Conservation (phyloP, 129 eudicot genomes). For the Gnaphalium uliginosum region DNA sequence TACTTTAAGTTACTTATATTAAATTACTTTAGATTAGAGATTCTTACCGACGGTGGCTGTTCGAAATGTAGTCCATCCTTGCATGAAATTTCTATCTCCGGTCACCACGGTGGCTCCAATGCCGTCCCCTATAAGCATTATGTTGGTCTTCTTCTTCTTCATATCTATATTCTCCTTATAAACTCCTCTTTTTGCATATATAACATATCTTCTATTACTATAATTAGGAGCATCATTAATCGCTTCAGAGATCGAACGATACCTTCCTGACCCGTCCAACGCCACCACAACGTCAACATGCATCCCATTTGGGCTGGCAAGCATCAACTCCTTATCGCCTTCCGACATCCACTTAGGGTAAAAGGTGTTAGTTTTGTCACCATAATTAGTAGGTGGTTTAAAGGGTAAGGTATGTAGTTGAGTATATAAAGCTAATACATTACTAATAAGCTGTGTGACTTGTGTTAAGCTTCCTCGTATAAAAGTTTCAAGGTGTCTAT, state of each 20-base stretch:
- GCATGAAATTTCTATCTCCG: constrained; percentile 78
- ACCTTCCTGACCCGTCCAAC: constrained; percentile 71
- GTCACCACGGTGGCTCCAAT: constrained; percentile 76
- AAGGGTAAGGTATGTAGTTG: constrained; percentile 64
- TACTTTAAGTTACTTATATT: too few species aligned
- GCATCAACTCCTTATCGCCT: constrained; percentile 64
- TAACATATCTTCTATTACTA: constrained; percentile 73
- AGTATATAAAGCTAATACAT: constrained; percentile 61
- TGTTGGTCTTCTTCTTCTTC: constrained; percentile 93
- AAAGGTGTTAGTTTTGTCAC: constrained; percentile 27
- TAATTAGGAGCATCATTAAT: constrained; percentile 61
- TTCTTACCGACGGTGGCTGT: constrained; percentile 84
- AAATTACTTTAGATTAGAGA: too few species aligned
- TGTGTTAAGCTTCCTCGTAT: constrained; percentile 72
- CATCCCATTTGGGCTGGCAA: constrained; percentile 49
- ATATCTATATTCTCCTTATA: constrained; percentile 78
- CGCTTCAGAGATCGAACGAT: constrained; percentile 67
- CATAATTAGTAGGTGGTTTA: constrained; percentile 48
- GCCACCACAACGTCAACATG: constrained; percentile 70
- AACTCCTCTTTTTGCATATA: constrained; percentile 75
- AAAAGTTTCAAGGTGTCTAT: constrained; percentile 53
- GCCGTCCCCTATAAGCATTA: constrained; percentile 93
- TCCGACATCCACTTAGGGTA: constrained; percentile 79
- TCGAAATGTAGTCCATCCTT: constrained; percentile 96
- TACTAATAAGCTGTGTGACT: constrained; percentile 75